Evolutionary conservation across 2,329 filamentous ascomycete species (phyloP).

Genomic region (Reticulascus tulasneorum): DNA sequence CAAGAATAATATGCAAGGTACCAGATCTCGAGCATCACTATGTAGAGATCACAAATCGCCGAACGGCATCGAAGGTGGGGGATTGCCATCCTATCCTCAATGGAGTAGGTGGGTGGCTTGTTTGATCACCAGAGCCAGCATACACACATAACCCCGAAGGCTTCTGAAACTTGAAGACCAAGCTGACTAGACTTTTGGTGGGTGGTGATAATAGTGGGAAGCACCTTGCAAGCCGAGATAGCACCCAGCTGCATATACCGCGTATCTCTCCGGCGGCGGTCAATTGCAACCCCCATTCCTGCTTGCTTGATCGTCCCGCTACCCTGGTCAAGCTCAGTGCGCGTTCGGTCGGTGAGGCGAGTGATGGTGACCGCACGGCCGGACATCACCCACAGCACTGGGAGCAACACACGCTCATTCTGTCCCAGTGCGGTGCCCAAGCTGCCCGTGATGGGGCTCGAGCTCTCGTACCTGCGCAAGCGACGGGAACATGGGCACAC

Average conservation of each 20-base stretch:
- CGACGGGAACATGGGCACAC: neutral
- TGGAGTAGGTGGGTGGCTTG: constrained; percentile 12
- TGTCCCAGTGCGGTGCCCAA: constrained; percentile 20
- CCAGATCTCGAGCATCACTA: constrained; percentile 11
- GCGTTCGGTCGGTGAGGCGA: constrained; percentile 5
- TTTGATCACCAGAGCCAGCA: constrained; percentile 15
- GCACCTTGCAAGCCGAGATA: too few species aligned
- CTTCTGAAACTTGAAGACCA: constrained; percentile 15
- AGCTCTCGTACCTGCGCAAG: constrained; percentile 8
- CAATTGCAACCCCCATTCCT: constrained; percentile 10
- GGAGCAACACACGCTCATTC: constrained; percentile 18
- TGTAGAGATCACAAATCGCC: constrained; percentile 9
- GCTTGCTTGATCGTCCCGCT: constrained; percentile 23
- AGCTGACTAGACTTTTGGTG: constrained; percentile 2
- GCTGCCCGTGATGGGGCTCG: constrained; percentile 5
- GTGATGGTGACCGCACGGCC: constrained; percentile 12
- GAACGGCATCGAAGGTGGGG: constrained; percentile 8
- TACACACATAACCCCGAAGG: constrained; percentile 12
- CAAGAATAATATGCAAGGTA: constrained; percentile 13
- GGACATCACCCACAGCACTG: constrained; percentile 14
- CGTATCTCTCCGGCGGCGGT: too few species aligned
- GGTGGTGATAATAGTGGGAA: neutral
- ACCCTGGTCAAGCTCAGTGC: constrained; percentile 11
- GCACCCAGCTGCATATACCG: too few species aligned
- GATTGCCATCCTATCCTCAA: constrained; percentile 4